Evolutionary conservation across 495 filamentous ascomycete genomes (phyloP), one percentile per base, ranked within the genome.

Genomic region (Daldinia concentrica): DNA sequence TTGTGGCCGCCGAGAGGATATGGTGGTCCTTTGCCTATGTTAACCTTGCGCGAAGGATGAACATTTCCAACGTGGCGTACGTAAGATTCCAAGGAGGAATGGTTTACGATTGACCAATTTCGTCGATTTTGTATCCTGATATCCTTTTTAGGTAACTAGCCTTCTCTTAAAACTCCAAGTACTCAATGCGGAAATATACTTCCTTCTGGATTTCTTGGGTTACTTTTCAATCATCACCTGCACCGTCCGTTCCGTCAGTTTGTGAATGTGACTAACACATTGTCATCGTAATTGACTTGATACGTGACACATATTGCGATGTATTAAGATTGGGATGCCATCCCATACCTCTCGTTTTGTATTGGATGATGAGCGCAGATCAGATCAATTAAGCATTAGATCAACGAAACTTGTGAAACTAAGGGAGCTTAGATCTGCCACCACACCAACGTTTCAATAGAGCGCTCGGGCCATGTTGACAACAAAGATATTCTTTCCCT

Each of bases 391-490:
- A 58, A 36, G 48, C 65, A 48, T 48, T 48, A 48, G 43, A 48
- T 48, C 9, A 24, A 48, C 43, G 9, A 48, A 48, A 48, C 19
- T 4, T 24, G 43, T 48, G 43, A 48, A 48, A 48, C 43, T 48
- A 48, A 48, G 19, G 43, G 43, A 45, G 61, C 32, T 50, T 45
- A 45, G 29, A 55, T 67, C 60, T 63, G 58, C 41, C 39, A 58
- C 59, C 39, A 73, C 65, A 68, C 61, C 57, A 73, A 65, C 39
- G 64, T 68, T 73, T 73, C 60, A 65, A 73, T 37, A 24, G 57
- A 11, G 15, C 58, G 71, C 71, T 69, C 66, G 37, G 71, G 59
- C 66, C 71, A 48, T 48, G 43, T 24, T 48, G 43, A 48, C 43
- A 4, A 48, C 11, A 4, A 24, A 48, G 17, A 48, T 48, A 19